Evolutionary conservation across 208 protist species (phyloP), one percentile per base, ranked within the genome.

Genomic region (Trypanosomatidae sp.): DNA sequence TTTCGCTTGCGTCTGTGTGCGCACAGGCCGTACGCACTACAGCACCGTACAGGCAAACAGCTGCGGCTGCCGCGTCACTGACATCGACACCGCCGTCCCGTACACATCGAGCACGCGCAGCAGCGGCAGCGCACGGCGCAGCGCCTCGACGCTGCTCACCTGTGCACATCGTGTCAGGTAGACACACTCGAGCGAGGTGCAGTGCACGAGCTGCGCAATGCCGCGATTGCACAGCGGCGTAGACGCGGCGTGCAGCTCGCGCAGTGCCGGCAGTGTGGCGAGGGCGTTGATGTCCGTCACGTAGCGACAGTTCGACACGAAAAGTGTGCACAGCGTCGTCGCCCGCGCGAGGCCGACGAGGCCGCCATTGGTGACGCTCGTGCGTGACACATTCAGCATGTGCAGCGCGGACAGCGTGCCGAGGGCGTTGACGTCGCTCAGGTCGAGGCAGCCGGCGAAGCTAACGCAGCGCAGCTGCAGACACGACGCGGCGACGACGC

Each of bases 61-160:
- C 41, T 56, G 48, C 4, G 59, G 66, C 44, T 79, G 61, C 5
- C 72, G 65, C 2, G 61, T 61, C 22, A 73, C 61, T 4, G 75
- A 54, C 3, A 54, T 68, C 8, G 72, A 66, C 18, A 90, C 66
- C 1, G 72, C 73, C 3, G 81, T 90, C 5, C 81, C 81, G 47
- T 90, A 90, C 15, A 83, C 65, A 44, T 90, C 81, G 18, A 90
- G 61, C 24, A 68, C 54, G 42, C 78, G 69, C 6, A 90, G 61
- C 33, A 71, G 65, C 24, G 55, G 56, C 47, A 71, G 53, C 13
- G 50, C 46, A 3, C 23, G 25, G 15, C 48, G 55, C 23, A 86
- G 59, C 15, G 70, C 59, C 10, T 56, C 56, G 1, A 81, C 58
- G 22, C 68, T 57, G 8, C 62, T 75, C 15, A 90, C 55, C 7